These are phyloP conservation scores for Erucastrum elatum DNA, from an alignment of 345 rosid genomes.

Conservation along the genomic window DNA sequence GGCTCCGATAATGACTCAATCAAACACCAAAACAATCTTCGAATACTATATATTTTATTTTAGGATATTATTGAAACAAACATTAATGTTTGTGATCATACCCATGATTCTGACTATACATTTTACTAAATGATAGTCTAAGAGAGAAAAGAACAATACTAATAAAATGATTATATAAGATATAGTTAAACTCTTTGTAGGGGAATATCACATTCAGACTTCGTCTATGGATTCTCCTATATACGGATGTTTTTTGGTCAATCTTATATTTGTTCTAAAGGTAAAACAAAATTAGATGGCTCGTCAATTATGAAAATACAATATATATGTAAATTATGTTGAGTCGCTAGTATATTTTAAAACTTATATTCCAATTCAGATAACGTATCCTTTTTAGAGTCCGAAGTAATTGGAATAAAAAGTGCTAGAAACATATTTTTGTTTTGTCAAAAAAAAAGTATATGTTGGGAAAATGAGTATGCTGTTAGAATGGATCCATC, in stretches of 20 bases:
- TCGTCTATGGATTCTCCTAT: conserved; percentile 3
- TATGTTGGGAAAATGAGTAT: conserved; percentile 22
- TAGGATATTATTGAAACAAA: conserved; percentile 25
- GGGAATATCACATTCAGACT: conserved; percentile 3
- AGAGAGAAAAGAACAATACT: neutral
- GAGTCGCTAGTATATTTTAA: neutral
- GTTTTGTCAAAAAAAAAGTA: neutral
- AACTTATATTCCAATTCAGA: neutral
- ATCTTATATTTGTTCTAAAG: neutral
- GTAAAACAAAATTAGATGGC: neutral
- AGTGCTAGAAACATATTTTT: neutral
- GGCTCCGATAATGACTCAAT: conserved; percentile 42
- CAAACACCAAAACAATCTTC: conserved; percentile 29
- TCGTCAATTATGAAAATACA: neutral
- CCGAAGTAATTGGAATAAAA: neutral
- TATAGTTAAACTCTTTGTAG: neutral
- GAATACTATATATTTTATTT: neutral
- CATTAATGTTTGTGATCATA: conserved; percentile 11
- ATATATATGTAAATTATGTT: neutral
- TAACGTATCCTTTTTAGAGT: conserved; percentile 13
- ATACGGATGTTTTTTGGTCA: neutral
- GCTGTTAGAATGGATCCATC: conserved; percentile 37
- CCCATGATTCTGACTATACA: conserved; percentile 31
- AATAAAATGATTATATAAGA: neutral
- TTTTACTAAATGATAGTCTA: conserved; percentile 11